A percentile compares a stretch with the other conserved stretches of the same genome.
phyloP scores from a whole-genome alignment of 148 eudicot species.

The Fagopyrum tataricum region DNA sequence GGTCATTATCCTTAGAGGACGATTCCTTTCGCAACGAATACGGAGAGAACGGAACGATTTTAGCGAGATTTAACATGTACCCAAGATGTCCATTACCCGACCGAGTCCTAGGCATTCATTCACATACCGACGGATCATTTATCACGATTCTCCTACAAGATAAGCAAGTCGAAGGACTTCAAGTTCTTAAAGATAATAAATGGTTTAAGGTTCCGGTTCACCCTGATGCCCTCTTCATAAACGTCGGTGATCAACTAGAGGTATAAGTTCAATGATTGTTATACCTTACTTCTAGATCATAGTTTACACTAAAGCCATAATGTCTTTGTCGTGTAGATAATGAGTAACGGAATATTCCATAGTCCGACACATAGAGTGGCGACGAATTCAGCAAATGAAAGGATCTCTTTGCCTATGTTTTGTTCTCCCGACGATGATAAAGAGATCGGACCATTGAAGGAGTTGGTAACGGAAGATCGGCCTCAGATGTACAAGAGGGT shows the following conservation, averaged over 20 bases:
- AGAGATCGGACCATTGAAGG: constrained; percentile 38
- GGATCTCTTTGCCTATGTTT: constrained; percentile 38
- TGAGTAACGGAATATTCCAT: constrained; percentile 45
- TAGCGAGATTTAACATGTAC: constrained; percentile 34
- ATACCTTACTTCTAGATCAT: neutral
- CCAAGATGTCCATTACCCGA: constrained; percentile 40
- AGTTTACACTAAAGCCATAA: neutral
- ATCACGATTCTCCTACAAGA: constrained; percentile 38
- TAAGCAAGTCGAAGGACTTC: constrained; percentile 43
- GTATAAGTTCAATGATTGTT: constrained; percentile 19
- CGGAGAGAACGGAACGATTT: constrained; percentile 22
- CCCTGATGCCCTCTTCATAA: constrained; percentile 35
- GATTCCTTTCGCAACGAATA: constrained; percentile 25
- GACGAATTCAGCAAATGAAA: constrained; percentile 29
- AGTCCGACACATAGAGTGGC: constrained; percentile 49
- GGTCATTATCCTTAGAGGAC: constrained; percentile 26
- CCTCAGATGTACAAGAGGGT: constrained; percentile 35
- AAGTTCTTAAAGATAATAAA: constrained; percentile 30
- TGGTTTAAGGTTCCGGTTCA: constrained; percentile 39
- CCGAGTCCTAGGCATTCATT: constrained; percentile 28
- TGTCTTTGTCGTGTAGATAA: constrained; percentile 24
- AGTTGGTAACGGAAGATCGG: constrained; percentile 25
- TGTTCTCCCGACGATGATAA: constrained; percentile 21
- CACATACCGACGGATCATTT: constrained; percentile 33
- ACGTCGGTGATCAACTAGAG: constrained; percentile 48